A percentile compares a stretch with the other conserved stretches of the same genome.
Conservation (phyloP, 2,329 filamentous ascomycete genomes). For the Diaporthe citri region DNA sequence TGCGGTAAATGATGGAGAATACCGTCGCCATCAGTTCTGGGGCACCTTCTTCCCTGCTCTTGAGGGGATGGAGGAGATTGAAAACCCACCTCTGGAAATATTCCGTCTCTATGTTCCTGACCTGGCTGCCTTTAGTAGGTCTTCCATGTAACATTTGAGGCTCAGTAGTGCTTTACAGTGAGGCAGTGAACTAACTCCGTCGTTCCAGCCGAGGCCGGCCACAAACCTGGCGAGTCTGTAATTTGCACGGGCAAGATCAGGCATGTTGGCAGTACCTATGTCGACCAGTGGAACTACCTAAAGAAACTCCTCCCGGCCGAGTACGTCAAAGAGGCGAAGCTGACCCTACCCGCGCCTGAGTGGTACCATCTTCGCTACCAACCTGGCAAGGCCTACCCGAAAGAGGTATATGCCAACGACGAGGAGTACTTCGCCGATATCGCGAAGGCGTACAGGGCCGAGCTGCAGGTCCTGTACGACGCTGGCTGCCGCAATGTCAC, state of each 20-base stretch:
- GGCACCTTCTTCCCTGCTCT: constrained; percentile 53
- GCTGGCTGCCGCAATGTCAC: constrained; percentile 66
- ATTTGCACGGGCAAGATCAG: constrained; percentile 61
- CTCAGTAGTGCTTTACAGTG: not conserved
- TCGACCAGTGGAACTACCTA: constrained; percentile 57
- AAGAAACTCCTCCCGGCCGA: constrained; percentile 66
- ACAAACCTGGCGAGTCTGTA: constrained; percentile 61
- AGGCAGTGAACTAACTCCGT: constrained; percentile 5
- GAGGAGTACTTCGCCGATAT: constrained; percentile 65
- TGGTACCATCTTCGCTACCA: constrained; percentile 72
- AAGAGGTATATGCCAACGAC: constrained; percentile 60
- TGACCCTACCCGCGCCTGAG: constrained; percentile 72
- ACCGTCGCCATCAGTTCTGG: constrained; percentile 54
- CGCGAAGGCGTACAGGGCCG: constrained; percentile 61
- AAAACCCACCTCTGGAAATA: constrained; percentile 49
- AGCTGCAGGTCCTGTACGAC: constrained; percentile 61
- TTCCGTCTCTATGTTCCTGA: constrained; percentile 56
- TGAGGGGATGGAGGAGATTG: constrained; percentile 56
- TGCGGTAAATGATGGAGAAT: constrained; percentile 73
- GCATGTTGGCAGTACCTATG: constrained; percentile 58
- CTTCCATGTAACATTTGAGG: no score
- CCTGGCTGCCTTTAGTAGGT: constrained; percentile 56
- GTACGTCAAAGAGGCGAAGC: constrained; percentile 73
- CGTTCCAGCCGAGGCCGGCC: constrained; percentile 55
- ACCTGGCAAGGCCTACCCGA: constrained; percentile 61